Base-by-base conservation (phyloP, 164 flowering plant genomes). In the Vitis rupestris region DNA sequence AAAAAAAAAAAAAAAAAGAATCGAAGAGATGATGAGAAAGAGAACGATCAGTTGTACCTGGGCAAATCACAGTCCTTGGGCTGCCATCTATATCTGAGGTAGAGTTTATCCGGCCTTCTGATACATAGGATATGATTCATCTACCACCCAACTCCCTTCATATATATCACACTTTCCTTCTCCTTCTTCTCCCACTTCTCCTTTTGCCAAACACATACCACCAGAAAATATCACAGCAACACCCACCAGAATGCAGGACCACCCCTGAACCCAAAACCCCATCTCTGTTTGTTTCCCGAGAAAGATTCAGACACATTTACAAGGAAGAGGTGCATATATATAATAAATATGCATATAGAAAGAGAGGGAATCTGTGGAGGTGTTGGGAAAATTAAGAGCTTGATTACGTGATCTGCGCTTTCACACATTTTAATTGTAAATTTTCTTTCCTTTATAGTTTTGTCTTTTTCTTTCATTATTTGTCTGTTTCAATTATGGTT, bases 41-140 rank as follows among this genome's bases (percentile, higher is more conserved):
- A 27, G 60, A 65, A 44, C 56, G 31, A 59, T 9, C 49, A 8
- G n/a, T 2, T 2, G 14, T 49, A 83, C 86, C 81, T 76, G 2
- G 83, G 81, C 60, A 79, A 68, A 23, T 63, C 44, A 44, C 86
- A 83, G 53, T 23, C 15, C 37, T 7, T 8, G 6, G 86, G 86
- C 68, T 79, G 81, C 86, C 86, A 83, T 67, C 81, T 47, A 57
- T 70, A 83, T 4, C 68, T 54, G 65, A 77, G 82, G 57, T 81
- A 81, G 31, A 11, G 16, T 0, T 30, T 61, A 68, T 83, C 82
- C 1, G 81, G 72, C 2, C n/a, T n/a, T n/a, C n/a, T n/a, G n/a
- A 56, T 81, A 83, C 9, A 78, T 78, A 61, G 86, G 86, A 61
- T 70, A 79, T 0, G 81, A 74, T 47, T 37, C 31, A 17, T 81